A percentile compares a stretch with the other conserved stretches of the same genome.
These are phyloP conservation scores for Thozetella sp. DNA, from an alignment of 495 filamentous ascomycete genomes.

Conservation along the genomic window DNA sequence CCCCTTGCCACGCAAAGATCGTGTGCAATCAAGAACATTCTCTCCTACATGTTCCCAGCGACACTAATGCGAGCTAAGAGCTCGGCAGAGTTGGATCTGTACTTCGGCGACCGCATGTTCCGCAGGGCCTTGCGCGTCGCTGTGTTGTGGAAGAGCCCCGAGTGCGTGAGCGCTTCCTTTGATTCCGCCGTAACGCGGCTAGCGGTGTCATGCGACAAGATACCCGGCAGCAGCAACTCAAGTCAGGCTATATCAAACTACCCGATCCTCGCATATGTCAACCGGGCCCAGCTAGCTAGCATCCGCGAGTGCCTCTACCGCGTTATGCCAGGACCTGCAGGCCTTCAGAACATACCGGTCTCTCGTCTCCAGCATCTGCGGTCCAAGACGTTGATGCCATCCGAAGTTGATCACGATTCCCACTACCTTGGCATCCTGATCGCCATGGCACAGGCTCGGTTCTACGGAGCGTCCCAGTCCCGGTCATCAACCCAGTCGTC, in stretches of 20 bases:
- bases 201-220: conserved; percentile 14
- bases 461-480: conserved; percentile 24
- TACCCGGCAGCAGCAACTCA: conserved; percentile 7
- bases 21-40: conserved; percentile 31
- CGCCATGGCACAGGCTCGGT: conserved; percentile 46
- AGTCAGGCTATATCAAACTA: conserved; percentile 8
- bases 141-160: conserved; percentile 32
- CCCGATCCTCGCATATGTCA: conserved; percentile 44
- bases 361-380: conserved; percentile 32
- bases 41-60: conserved; percentile 33
- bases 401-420: conserved; percentile 38
- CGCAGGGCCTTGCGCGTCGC: conserved; percentile 29
- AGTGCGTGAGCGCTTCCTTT: conserved; percentile 24
- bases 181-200: conserved; percentile 32
- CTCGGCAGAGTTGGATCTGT: conserved; percentile 29
- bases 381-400: conserved; percentile 34
- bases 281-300: conserved; percentile 26
- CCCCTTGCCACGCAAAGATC: conserved; percentile 1
- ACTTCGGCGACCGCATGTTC: conserved; percentile 33
- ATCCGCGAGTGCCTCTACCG: conserved; percentile 34
- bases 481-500: conserved; percentile 12
- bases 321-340: conserved; percentile 21
- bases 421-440: conserved; percentile 41
- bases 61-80: conserved; percentile 22
- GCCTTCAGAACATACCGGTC: conserved; percentile 31